These are phyloP conservation scores for Neophaeococcomyces aloes DNA, from an alignment of 2,329 filamentous ascomycete genomes.

Conservation along the genomic window DNA sequence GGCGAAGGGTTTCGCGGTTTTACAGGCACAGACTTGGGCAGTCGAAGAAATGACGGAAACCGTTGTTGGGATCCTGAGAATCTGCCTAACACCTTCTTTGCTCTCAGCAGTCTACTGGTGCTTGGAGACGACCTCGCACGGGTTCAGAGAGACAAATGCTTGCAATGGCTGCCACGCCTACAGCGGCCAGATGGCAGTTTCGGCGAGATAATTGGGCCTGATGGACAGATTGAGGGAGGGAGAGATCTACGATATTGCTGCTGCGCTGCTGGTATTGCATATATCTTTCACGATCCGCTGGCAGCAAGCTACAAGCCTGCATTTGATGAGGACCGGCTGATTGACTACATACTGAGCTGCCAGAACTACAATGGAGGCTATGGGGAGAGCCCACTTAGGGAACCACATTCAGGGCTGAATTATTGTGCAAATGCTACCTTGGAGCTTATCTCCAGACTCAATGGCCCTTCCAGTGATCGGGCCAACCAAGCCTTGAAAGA, in stretches of 20 bases:
- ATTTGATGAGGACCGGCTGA: conserved; percentile 61
- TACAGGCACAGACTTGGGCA: conserved; percentile 53
- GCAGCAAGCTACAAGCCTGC: conserved; percentile 50
- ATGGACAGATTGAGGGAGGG: conserved; percentile 56
- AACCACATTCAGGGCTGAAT: conserved; percentile 83
- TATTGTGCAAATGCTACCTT: conserved; percentile 78
- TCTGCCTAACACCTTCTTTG: conserved; percentile 81
- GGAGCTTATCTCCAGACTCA: conserved; percentile 52
- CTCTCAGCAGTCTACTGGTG: conserved; percentile 60
- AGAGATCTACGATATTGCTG: conserved; percentile 83
- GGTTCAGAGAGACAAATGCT: conserved; percentile 56
- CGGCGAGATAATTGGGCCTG: conserved; percentile 61
- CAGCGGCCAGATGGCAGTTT: conserved; percentile 85
- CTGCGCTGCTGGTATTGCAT: conserved; percentile 68
- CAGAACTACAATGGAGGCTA: conserved; percentile 75
- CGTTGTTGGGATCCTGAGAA: conserved; percentile 64
- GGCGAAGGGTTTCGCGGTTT: conserved; percentile 78
- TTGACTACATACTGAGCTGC: conserved; percentile 58
- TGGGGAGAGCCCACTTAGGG: conserved; percentile 64
- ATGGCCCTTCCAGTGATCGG: conserved; percentile 12
- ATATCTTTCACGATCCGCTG: conserved; percentile 62
- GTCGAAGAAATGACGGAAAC: conserved; percentile 41
- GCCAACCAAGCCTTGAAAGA: conserved; percentile 1
- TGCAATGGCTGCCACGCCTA: conserved; percentile 63
- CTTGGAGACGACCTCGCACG: conserved; percentile 53